Evolutionary conservation across 805 yeast species (phyloP).

Genomic region (Saccharomycopsis oosterbeekiorum): DNA sequence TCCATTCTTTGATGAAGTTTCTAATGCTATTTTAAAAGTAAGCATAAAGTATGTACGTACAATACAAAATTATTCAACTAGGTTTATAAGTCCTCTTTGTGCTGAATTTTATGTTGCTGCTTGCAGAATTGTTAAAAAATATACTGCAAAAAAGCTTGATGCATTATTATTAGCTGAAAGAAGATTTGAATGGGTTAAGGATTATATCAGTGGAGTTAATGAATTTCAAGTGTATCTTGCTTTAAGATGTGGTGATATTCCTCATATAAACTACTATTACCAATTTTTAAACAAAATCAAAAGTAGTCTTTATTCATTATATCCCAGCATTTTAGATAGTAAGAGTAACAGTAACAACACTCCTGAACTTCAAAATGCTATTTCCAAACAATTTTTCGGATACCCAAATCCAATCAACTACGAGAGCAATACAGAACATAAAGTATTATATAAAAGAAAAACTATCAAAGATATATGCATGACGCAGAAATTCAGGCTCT

Average conservation of each 20-base stretch:
- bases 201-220: neutral
- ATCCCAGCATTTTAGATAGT: neutral
- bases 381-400: neutral
- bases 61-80: neutral
- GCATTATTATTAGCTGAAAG: neutral
- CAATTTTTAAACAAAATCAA: neutral
- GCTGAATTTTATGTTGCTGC: neutral
- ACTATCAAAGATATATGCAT: neutral
- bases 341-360: neutral
- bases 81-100: neutral
- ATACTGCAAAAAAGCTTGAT: neutral
- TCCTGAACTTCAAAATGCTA: neutral
- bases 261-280: neutral
- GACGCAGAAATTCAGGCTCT: neutral
- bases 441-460: neutral
- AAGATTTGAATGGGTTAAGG: neutral
- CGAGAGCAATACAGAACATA: neutral
- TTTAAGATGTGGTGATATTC: neutral
- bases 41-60: neutral
- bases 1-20: neutral
- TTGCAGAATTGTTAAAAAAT: neutral
- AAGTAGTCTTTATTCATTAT: neutral
- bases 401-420: neutral
- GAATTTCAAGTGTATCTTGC: neutral
- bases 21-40: neutral